Evolutionary conservation across 2,329 filamentous ascomycete genomes (phyloP), one percentile per base, ranked within the genome.

Genomic region (Cryphonectria japonica): DNA sequence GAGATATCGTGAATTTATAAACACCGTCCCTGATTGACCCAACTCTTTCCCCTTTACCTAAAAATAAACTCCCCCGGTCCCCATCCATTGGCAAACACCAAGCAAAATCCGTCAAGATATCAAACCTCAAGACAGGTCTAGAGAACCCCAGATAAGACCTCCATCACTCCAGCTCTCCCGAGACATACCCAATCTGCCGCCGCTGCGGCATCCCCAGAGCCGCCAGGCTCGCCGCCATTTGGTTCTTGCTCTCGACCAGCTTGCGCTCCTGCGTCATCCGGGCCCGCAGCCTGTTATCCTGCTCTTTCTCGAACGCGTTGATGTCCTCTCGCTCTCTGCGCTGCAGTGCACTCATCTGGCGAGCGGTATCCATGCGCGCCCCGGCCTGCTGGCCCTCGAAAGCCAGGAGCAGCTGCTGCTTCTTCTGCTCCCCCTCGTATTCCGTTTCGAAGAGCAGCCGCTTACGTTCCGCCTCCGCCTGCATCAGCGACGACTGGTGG

Each of bases 171-270:
- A 88, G 71, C 79, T 88, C 87, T 64, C 82, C 83, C 62, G 84
- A 84, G 43, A 89, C 82, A 73, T 83, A 89, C n/a, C 87, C 87
- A 79, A 88, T 85, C 80, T 87, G 85, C 73, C 83, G 82, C 75
- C 85, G 78, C 59, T 77, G 78, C n/a, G 78, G 78, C 8, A 79
- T 78, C 39, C 78, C 78, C 26, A 74, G 74, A 46, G 69, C 74
- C 4, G 78, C 76, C 59, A 83, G 74, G 69, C 78, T 80, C 50
- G 77, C 77, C 26, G 82, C 83, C 9, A 84, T 77, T 52, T 74
- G 72, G 64, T 76, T 79, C 79, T 85, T 83, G 63, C 81, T 82
- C 62, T 85, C 82, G 11, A 87, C 85, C 71, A 89, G 76, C 75
- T 82, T 81, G 79, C 82, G 83, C 78, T 89, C 87, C 76, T 86